Evolutionary conservation across 257 asterid species (phyloP).

Genomic region (Penstemon davidsonii): DNA sequence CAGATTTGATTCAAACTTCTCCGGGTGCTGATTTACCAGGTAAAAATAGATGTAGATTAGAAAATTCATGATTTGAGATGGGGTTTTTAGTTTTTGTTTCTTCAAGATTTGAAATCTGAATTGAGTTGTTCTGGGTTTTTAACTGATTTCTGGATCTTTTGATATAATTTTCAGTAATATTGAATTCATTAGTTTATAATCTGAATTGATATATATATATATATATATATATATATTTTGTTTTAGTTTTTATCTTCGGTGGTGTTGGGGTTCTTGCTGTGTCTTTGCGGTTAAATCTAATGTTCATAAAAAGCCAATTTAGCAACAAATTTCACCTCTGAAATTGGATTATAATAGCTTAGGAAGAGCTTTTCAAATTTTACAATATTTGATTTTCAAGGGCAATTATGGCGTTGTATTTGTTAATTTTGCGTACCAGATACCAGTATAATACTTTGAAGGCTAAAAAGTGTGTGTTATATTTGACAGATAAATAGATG

Average conservation of each 20-base stretch:
- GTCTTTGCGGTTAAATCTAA: too few relatives aligned
- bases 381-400: conserved; percentile 8
- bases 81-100: not conserved
- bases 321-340: not conserved
- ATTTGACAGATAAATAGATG: conserved; percentile 54
- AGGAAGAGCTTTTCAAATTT: not conserved
- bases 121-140: not conserved
- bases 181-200: not conserved
- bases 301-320: conserved; percentile 4
- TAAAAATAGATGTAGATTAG: not conserved
- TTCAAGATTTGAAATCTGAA: conserved; percentile 9
- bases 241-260: not conserved
- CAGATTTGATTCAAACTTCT: conserved; percentile 28
- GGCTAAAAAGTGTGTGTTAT: conserved; percentile 6
- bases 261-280: too few relatives aligned
- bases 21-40: conserved; percentile 23
- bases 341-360: conserved; percentile 12
- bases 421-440: not conserved
- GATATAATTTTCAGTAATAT: not conserved
- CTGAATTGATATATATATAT: conserved; percentile 1
- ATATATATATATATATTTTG: not conserved
- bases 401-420: not conserved
- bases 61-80: conserved; percentile 14
- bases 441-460: not conserved
- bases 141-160: not conserved